Conservation (phyloP, 1,284 basidiomycete species). For the Apiotrichum mycotoxinovorans region DNA sequence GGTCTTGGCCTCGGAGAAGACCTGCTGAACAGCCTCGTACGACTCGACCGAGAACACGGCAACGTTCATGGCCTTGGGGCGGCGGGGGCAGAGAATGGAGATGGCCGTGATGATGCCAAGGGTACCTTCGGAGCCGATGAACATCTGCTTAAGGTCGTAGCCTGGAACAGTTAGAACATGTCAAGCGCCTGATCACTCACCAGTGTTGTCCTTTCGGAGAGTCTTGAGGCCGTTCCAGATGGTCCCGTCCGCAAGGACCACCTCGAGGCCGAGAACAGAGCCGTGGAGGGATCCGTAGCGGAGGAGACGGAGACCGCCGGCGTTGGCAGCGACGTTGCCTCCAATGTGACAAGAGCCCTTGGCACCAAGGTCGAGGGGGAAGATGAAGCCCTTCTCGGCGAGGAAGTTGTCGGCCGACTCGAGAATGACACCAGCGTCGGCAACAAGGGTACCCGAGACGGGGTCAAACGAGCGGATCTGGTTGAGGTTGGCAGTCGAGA, state of each 20-base stretch:
- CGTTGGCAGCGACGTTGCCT: constrained; percentile 96
- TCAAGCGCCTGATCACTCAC: constrained; percentile 52
- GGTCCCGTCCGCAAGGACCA: constrained; percentile 95
- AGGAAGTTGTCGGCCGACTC: constrained; percentile 84
- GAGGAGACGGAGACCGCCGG: constrained; percentile 87
- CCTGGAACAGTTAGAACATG: constrained; percentile 54
- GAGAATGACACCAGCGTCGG: constrained; percentile 90
- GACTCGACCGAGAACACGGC: constrained; percentile 58
- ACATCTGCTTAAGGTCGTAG: constrained; percentile 98
- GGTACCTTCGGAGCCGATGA: constrained; percentile 96
- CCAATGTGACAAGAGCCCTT: constrained; percentile 99
- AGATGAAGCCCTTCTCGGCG: constrained; percentile 84
- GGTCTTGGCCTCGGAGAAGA: constrained; percentile 57
- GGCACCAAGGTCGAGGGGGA: constrained; percentile 95
- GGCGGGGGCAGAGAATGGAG: constrained; percentile 88
- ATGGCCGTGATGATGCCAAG: constrained; percentile 93
- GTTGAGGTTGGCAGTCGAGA: constrained; percentile 79
- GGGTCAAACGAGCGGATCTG: constrained; percentile 87
- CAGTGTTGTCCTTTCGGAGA: constrained; percentile 96
- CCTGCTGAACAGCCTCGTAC: constrained; percentile 56
- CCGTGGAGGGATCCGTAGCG: constrained; percentile 96
- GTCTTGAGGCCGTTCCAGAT: constrained; percentile 75
- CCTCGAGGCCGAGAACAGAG: constrained; percentile 92
- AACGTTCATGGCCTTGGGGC: constrained; percentile 63
- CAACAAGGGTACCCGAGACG: constrained; percentile 65